Conservation (phyloP, 1,139 yeast genomes). For the Pichia sp. region DNA sequence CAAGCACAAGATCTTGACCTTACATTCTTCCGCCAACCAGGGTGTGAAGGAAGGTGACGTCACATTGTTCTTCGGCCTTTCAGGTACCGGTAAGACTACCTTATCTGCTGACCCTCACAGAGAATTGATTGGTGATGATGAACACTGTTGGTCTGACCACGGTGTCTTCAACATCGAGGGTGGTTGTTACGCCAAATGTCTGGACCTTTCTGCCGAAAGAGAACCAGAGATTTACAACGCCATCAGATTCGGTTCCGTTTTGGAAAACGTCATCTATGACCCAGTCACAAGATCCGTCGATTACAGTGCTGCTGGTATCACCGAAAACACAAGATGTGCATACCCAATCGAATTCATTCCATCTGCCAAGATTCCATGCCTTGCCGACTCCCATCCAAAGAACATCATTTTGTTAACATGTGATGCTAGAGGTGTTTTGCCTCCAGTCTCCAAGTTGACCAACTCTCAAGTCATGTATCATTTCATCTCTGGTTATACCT, state of each 20-base stretch:
- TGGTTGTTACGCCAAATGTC: constrained; percentile 98
- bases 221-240: constrained; percentile 98
- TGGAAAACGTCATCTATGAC: constrained; percentile 91
- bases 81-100: constrained; percentile 98
- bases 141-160: constrained; percentile 98
- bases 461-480: constrained; percentile 98
- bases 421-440: constrained; percentile 97
- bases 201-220: constrained; percentile 83
- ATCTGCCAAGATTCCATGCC: constrained; percentile 93
- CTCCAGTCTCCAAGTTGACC: constrained; percentile 91
- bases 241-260: constrained; percentile 86
- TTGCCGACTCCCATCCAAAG: constrained; percentile 85
- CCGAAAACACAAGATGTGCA: constrained; percentile 98
- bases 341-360: constrained; percentile 97
- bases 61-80: constrained; percentile 91
- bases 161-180: constrained; percentile 99
- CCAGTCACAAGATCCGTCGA: constrained; percentile 77
- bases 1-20: constrained; percentile 82
- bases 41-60: constrained; percentile 70
- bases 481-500: constrained; percentile 96
- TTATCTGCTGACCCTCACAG: constrained; percentile 95
- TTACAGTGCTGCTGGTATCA: constrained; percentile 73
- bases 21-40: constrained; percentile 95
- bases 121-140: constrained; percentile 94
- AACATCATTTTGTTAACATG: constrained; percentile 91